Evolutionary conservation across 805 yeast genomes (phyloP).

Genomic region (Cyberlindnera euphorbiae): DNA sequence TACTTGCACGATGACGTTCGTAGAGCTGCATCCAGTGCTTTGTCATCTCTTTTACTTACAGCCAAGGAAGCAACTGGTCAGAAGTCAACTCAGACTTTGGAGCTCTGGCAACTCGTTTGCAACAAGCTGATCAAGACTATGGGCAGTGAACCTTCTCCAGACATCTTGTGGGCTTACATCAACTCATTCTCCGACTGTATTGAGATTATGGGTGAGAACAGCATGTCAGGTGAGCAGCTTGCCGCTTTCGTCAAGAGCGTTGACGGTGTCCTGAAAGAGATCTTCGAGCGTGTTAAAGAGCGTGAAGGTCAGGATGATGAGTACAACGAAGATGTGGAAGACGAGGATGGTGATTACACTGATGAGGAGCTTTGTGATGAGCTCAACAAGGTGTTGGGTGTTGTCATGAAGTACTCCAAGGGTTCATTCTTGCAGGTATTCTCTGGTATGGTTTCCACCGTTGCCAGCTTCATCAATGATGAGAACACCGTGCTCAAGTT

Average conservation of each 20-base stretch:
- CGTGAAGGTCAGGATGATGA: slow-evolving; percentile 80
- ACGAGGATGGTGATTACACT: slow-evolving; percentile 75
- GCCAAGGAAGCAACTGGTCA: slow-evolving; percentile 45
- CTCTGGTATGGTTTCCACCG: slow-evolving; percentile 57
- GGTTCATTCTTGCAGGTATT: slow-evolving; percentile 58
- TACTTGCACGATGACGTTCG: slow-evolving; percentile 93
- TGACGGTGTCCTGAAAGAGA: slow-evolving; percentile 56
- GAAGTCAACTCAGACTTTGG: slow-evolving; percentile 54
- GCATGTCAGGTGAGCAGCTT: slow-evolving; percentile 53
- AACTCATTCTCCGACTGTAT: slow-evolving; percentile 63
- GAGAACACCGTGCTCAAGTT: slow-evolving; percentile 63
- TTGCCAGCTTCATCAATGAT: slow-evolving; percentile 58
- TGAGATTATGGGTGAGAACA: slow-evolving; percentile 59
- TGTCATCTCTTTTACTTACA: slow-evolving; percentile 71
- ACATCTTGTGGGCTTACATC: slow-evolving; percentile 74
- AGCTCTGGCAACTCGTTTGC: slow-evolving; percentile 68
- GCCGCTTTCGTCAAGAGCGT: slow-evolving; percentile 54
- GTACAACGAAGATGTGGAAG: slow-evolving; percentile 81
- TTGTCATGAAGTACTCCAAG: slow-evolving; percentile 15
- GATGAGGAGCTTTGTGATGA: slow-evolving; percentile 91
- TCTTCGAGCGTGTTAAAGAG: slow-evolving; percentile 62
- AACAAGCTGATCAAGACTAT: slow-evolving; percentile 64
- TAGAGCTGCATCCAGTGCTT: slow-evolving; percentile 79
- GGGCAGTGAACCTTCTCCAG: slow-evolving; percentile 77
- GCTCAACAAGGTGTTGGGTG: slow-evolving; percentile 38